phyloP scores from a whole-genome alignment of 257 asterid genomes.

The Forsythia viridissima region DNA sequence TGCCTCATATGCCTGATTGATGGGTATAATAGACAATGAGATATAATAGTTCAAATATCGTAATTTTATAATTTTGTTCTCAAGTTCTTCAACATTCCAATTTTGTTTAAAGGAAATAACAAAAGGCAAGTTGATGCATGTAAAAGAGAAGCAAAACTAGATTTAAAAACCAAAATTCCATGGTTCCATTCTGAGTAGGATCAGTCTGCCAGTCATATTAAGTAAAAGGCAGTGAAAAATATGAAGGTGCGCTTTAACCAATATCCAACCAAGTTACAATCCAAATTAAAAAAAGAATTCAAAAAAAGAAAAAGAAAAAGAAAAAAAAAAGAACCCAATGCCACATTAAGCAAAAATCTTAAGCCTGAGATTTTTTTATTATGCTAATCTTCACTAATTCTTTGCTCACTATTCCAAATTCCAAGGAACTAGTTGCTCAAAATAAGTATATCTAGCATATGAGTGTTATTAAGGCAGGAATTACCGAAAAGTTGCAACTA shows the following conservation, averaged over 20 bases:
- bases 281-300: neutral
- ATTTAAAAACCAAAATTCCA: neutral
- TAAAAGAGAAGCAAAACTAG: neutral
- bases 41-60: neutral
- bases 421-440: neutral
- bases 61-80: neutral
- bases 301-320: neutral
- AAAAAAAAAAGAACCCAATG: neutral
- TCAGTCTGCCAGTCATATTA: conserved; percentile 9
- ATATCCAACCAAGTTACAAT: neutral
- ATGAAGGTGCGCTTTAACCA: conserved; percentile 6
- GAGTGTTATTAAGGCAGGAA: conserved; percentile 12
- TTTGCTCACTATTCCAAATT: neutral
- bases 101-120: neutral
- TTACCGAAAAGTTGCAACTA: neutral
- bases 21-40: conserved; percentile 6
- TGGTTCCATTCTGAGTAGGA: neutral
- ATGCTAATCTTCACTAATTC: neutral
- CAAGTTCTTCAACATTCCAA: conserved; percentile 1
- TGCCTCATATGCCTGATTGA: conserved; percentile 80
- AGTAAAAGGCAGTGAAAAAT: conserved; percentile 5
- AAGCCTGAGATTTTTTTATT: neutral
- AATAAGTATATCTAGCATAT: conserved; percentile 2
- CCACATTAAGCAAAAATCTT: neutral
- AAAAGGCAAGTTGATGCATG: neutral